Percentiles rank a stretch among this genome's conserved stretches.
Evolutionary conservation across 139 green algal species (phyloP).

Genomic region (Microglena sp.): DNA sequence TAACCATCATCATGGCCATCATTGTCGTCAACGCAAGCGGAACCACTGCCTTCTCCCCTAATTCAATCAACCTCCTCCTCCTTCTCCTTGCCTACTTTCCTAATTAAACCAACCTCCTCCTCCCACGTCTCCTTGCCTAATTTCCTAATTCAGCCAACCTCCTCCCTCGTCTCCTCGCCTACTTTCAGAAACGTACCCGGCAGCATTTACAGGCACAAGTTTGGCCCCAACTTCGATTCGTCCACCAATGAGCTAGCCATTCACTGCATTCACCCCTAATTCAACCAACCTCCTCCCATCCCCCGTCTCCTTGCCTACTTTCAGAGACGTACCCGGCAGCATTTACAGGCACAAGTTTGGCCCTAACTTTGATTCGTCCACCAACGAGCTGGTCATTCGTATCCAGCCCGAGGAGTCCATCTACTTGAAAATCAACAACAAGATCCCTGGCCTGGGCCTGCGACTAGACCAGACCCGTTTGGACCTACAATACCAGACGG

Average conservation of each 20-base stretch:
- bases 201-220: constrained; percentile 74
- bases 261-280: too few species aligned
- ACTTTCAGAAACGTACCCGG: constrained; percentile 85
- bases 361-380: constrained; percentile 63
- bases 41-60: too few species aligned
- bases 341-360: constrained; percentile 75
- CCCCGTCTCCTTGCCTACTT: constrained; percentile 21
- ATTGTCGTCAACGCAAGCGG: too few species aligned
- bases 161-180: too few species aligned
- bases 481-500: constrained; percentile 83
- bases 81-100: too few species aligned
- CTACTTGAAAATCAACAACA: constrained; percentile 99
- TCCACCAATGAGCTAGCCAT: constrained; percentile 97
- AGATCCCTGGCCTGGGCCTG: constrained; percentile 94
- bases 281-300: too few species aligned
- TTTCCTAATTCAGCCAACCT: too few species aligned
- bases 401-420: constrained; percentile 98
- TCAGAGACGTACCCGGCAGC: constrained; percentile 89
- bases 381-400: constrained; percentile 97
- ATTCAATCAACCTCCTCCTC: too few species aligned
- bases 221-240: constrained; percentile 68
- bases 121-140: too few species aligned
- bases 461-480: constrained; percentile 80
- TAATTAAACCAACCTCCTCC: too few species aligned
- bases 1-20: too few species aligned